Evolutionary conservation across 1,139 yeast genomes (phyloP).

Genomic region (Debaryomyces nepalensis): DNA sequence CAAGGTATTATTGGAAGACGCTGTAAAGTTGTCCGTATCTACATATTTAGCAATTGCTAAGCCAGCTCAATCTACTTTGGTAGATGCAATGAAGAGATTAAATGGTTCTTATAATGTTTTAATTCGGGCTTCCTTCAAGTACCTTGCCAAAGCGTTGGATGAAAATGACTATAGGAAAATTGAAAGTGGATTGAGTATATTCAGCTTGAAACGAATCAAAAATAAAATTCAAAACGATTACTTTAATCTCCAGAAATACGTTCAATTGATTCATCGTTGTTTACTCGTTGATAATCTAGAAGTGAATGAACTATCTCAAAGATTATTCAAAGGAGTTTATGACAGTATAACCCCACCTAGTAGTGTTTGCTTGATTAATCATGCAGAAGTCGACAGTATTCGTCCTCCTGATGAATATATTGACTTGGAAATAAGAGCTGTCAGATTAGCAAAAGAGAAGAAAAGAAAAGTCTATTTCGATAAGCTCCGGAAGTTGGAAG

Average conservation of each 20-base stretch:
- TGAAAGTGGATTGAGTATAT: constrained; percentile 68
- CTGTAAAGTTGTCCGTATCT: constrained; percentile 71
- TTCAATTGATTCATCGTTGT: constrained; percentile 58
- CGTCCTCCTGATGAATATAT: constrained; percentile 66
- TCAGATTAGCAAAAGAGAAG: constrained; percentile 60
- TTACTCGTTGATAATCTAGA: constrained; percentile 61
- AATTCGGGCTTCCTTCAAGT: constrained; percentile 52
- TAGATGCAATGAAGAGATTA: constrained; percentile 73
- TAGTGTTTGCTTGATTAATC: constrained; percentile 58
- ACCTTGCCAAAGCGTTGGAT: constrained; percentile 56
- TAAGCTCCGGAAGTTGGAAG: constrained; percentile 48
- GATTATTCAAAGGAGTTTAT: constrained; percentile 52
- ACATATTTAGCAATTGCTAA: constrained; percentile 70
- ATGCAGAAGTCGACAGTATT: constrained; percentile 50
- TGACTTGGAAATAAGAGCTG: constrained; percentile 58
- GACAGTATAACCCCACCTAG: constrained; percentile 61
- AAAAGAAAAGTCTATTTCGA: constrained; percentile 53
- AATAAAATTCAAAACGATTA: constrained; percentile 63
- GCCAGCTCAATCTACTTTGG: constrained; percentile 72
- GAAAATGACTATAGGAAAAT: constrained; percentile 60
- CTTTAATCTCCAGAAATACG: constrained; percentile 50
- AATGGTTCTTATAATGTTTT: constrained; percentile 68
- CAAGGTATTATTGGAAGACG: constrained; percentile 63
- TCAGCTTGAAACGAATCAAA: constrained; percentile 57
- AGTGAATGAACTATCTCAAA: constrained; percentile 56